A percentile compares a stretch with the other conserved stretches of the same genome.
Evolutionary conservation across 116 monocot genomes (phyloP).

Genomic region (Trichopus zeylanicus): DNA sequence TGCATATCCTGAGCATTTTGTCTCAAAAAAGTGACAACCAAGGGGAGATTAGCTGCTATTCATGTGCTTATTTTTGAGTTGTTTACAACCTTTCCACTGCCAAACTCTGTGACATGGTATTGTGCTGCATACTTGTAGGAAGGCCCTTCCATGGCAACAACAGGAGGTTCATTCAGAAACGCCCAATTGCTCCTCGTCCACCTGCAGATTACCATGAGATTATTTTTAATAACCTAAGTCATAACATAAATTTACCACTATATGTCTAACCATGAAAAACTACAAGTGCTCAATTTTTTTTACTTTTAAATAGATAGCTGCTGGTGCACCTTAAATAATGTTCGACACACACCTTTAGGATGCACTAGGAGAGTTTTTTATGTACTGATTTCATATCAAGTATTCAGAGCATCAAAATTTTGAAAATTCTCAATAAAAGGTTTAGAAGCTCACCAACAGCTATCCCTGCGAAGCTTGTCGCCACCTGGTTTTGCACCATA

Average conservation of each 20-base stretch:
- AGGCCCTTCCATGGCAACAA: constrained; percentile 27
- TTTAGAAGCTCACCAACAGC: constrained; percentile 9
- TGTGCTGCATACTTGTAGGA: constrained; percentile 47
- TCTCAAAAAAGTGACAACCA: no score
- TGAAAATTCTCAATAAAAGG: background rate
- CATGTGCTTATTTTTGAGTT: background rate
- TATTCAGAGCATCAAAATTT: background rate
- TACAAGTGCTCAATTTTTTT: no score
- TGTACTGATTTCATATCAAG: background rate
- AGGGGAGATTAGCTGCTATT: constrained; percentile 1
- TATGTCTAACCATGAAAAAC: no score
- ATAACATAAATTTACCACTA: background rate
- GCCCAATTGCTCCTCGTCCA: constrained; percentile 42
- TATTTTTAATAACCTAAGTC: background rate
- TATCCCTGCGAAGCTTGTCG: constrained; percentile 2
- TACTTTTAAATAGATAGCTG: no score
- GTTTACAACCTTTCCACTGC: constrained; percentile 5
- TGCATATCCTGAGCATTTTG: no score
- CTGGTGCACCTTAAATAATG: no score
- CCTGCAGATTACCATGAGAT: constrained; percentile 11
- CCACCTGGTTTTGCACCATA: background rate
- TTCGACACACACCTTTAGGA: no score
- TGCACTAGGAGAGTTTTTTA: no score
- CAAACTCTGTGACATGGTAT: constrained; percentile 10
- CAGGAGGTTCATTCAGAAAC: constrained; percentile 44